Evolutionary conservation across 306 rosid species (phyloP).

Genomic region (Trifolium repens): DNA sequence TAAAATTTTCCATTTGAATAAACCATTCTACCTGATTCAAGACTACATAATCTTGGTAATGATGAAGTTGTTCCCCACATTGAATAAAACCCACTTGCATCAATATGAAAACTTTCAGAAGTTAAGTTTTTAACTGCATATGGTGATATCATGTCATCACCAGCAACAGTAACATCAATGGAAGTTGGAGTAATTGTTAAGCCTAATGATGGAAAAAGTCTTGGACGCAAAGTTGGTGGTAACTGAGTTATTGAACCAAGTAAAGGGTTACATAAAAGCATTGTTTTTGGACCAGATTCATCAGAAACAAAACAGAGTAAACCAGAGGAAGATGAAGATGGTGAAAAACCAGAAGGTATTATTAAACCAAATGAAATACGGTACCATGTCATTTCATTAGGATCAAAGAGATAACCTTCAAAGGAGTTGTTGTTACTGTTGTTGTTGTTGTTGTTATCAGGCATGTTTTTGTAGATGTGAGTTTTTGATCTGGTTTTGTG

Average conservation of each 20-base stretch:
- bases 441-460: too few species aligned
- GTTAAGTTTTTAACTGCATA: slow-evolving; percentile 87
- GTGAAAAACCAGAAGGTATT: slow-evolving; percentile 77
- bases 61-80: slow-evolving; percentile 79
- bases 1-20: slow-evolving; percentile 67
- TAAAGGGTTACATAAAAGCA: slow-evolving; percentile 84
- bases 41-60: slow-evolving; percentile 80
- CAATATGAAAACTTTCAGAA: slow-evolving; percentile 85
- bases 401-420: slow-evolving; percentile 85
- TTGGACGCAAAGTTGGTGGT: slow-evolving; percentile 72
- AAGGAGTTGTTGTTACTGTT: not conserved
- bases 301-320: slow-evolving; percentile 75
- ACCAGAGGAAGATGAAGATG: slow-evolving; percentile 79
- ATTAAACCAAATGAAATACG: slow-evolving; percentile 60
- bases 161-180: slow-evolving; percentile 75
- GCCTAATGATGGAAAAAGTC: slow-evolving; percentile 91
- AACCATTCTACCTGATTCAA: slow-evolving; percentile 82
- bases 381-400: slow-evolving; percentile 77
- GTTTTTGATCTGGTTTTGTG: slow-evolving; percentile 54
- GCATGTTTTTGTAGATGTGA: slow-evolving; percentile 51
- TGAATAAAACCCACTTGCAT: slow-evolving; percentile 80
- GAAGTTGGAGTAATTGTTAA: slow-evolving; percentile 63
- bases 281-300: slow-evolving; percentile 78
- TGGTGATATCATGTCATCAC: slow-evolving; percentile 94
- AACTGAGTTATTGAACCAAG: slow-evolving; percentile 69